Percentiles rank a stretch among this genome's conserved stretches.
These are phyloP conservation scores for Stephania yunnanensis DNA, from an alignment of 164 flowering plant species.

Conservation along the genomic window DNA sequence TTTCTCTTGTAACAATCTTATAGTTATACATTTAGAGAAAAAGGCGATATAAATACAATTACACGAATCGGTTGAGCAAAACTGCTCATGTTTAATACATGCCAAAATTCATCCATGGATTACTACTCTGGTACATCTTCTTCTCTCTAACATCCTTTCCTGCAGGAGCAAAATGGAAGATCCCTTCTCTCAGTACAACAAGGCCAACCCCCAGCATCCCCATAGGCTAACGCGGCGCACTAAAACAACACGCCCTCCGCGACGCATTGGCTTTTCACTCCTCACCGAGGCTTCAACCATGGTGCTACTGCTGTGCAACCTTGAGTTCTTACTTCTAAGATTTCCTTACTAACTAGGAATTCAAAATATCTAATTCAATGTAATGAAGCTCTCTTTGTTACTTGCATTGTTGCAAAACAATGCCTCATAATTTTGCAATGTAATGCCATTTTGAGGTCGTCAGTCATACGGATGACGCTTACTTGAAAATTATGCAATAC, in stretches of 20 bases:
- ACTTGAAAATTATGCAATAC: no score
- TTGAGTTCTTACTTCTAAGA: no score
- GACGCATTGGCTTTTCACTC: not conserved
- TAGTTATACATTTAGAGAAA: not conserved
- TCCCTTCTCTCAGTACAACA: conserved; percentile 71
- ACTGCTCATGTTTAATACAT: not conserved
- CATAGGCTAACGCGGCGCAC: conserved; percentile 18
- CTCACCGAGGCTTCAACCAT: not conserved
- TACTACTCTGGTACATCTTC: not conserved
- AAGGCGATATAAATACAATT: not conserved
- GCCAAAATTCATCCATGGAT: not conserved
- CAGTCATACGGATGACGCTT: no score
- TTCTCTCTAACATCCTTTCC: not conserved
- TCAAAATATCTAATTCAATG: no score
- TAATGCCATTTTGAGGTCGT: no score
- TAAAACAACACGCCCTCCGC: conserved; percentile 10
- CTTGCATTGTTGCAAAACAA: no score
- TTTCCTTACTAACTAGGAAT: no score
- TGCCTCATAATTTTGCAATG: no score
- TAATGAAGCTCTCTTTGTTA: no score
- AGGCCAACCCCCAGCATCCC: conserved; percentile 28
- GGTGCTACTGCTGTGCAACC: no score
- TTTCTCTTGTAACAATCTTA: not conserved
- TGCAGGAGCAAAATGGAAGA: conserved; percentile 57
- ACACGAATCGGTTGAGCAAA: not conserved